A percentile compares a stretch with the other conserved stretches of the same genome.
phyloP scores from a whole-genome alignment of 2,329 filamentous ascomycete species.

The Calonectria montana region DNA sequence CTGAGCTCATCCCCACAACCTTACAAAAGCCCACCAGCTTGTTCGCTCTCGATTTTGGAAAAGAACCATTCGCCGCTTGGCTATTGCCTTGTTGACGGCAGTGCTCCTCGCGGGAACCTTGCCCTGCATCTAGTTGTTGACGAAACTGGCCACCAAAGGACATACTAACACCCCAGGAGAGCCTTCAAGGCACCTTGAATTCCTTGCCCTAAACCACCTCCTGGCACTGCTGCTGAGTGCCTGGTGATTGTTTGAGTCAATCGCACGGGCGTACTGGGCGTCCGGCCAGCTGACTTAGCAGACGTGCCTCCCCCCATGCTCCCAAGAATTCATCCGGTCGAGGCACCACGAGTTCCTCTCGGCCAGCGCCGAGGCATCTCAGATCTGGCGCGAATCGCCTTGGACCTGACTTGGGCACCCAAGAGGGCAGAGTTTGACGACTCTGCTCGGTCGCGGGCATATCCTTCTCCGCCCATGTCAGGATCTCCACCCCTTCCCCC shows the following conservation, averaged over 20 bases:
- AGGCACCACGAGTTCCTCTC: slow-evolving; percentile 58
- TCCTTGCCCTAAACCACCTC: slow-evolving; percentile 6
- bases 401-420: slow-evolving; percentile 57
- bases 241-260: slow-evolving; percentile 26
- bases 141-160: slow-evolving; percentile 1
- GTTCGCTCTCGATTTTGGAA: slow-evolving; percentile 21
- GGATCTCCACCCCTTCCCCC: slow-evolving; percentile 72
- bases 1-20: slow-evolving; percentile 26
- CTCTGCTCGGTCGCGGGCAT: slow-evolving; percentile 69
- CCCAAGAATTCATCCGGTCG: slow-evolving; percentile 58
- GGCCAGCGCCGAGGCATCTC: slow-evolving; percentile 69
- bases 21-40: slow-evolving; percentile 19
- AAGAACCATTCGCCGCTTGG: slow-evolving; percentile 8
- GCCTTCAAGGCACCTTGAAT: slow-evolving; percentile 18
- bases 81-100: slow-evolving; percentile 2
- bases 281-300: slow-evolving; percentile 33
- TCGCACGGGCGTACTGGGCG: slow-evolving; percentile 26
- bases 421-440: slow-evolving; percentile 62
- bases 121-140: slow-evolving; percentile 4
- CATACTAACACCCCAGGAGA: slow-evolving; percentile 15
- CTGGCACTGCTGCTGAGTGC: neutral
- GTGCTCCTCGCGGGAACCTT: neutral
- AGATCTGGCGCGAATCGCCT: slow-evolving; percentile 66
- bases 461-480: slow-evolving; percentile 81
- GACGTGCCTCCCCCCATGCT: slow-evolving; percentile 62